These are phyloP conservation scores for Cutaneotrichosporon mucoides DNA, from an alignment of 1,284 basidiomycete species.

Conservation along the genomic window DNA sequence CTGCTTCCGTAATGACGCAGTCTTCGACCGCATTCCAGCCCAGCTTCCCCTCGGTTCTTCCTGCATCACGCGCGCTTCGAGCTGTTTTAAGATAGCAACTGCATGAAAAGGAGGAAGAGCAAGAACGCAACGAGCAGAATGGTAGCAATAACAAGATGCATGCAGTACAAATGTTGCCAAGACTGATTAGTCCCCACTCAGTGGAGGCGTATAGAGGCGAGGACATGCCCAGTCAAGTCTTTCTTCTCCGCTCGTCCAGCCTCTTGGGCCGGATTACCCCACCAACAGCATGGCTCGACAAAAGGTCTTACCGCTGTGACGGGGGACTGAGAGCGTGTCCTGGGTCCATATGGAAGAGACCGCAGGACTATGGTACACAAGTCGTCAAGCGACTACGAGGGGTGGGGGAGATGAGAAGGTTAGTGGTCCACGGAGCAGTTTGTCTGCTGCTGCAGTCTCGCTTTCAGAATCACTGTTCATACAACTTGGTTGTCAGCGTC, in stretches of 20 bases:
- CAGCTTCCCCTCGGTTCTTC: too few relatives aligned
- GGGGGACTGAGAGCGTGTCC: constrained; percentile 36
- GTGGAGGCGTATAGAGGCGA: constrained; percentile 30
- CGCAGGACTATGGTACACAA: too few relatives aligned
- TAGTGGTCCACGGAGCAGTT: too few relatives aligned
- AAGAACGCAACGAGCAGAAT: not conserved
- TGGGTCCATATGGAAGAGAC: not conserved
- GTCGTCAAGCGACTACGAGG: too few relatives aligned
- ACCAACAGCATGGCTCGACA: constrained; percentile 28
- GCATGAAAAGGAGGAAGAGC: too few relatives aligned
- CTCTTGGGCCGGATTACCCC: constrained; percentile 19
- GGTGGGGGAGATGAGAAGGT: too few relatives aligned
- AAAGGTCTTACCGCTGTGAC: constrained; percentile 33
- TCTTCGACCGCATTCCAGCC: not conserved
- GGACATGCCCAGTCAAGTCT: constrained; percentile 42
- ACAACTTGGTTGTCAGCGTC: not conserved
- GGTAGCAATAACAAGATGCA: constrained; percentile 3
- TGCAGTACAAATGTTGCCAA: constrained; percentile 27
- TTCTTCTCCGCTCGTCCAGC: constrained; percentile 28
- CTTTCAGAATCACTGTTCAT: not conserved
- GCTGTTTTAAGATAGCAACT: too few relatives aligned
- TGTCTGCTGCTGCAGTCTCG: too few relatives aligned
- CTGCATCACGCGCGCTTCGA: too few relatives aligned
- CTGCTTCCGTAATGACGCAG: not conserved
- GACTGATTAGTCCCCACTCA: constrained; percentile 42